Base-by-base conservation (phyloP, 257 asterid genomes). In the Petunia axillaris region DNA sequence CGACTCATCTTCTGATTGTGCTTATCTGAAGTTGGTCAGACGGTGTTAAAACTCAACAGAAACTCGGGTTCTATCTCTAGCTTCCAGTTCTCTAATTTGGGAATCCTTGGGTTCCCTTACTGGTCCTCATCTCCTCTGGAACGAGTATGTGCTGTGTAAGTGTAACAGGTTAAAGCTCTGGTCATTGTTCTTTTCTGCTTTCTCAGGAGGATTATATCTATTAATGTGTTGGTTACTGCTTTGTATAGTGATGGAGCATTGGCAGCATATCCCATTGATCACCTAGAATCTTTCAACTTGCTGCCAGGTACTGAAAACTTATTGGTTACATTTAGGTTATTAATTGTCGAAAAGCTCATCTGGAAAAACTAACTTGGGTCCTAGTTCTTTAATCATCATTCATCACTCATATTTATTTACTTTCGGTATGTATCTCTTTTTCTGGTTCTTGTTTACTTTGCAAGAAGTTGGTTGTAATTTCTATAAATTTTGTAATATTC, bases 71-170 rank as follows among this genome's bases (percentile, higher is more conserved):
- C 85, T 60, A 77, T 87, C 64, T 82, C 91, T 75, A 84, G 85
- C 88, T 88, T 91, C 75, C 90, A 75, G 40, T 88, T 91, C 73
- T 92, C 97, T 63, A 93, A 93, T 83, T 93, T 95, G 71, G 93
- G 91, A 53, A 57, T 80, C 85, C 91, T 95, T 83, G 99, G 99
- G 80, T 89, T 95, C 84, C 98, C 99, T 75, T 93, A 90, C 84
- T 95, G 99, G 99, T 85, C 91, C n/a, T 68, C 89, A 63, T 84
- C 81, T 79, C 87, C 97, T 81, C 85, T 91, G 79, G 99, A 93
- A 84, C 82, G 84, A 73, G 94, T 90, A 62, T 92, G 82, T 83
- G 77, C 94, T 57, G 76, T 40, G 99, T 93, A 87, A 89, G 96
- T 86, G 76, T 48, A 40, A 41, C 66, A 8, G 7, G 38, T 79